Evolutionary conservation across 1,284 basidiomycete species (phyloP), one percentile per base, ranked within the genome.

Genomic region (Boletellus deceptivus): DNA sequence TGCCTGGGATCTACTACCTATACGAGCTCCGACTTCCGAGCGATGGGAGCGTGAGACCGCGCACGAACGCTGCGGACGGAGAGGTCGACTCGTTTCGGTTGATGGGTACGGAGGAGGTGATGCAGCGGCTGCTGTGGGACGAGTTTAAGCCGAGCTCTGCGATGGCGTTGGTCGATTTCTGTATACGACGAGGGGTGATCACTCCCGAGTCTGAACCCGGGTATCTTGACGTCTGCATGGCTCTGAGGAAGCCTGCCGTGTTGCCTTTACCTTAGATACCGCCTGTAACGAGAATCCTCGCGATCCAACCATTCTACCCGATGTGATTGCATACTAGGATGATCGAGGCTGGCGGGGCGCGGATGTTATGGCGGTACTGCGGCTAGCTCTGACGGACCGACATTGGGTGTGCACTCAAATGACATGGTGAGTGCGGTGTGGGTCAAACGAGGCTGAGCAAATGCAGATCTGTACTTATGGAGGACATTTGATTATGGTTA

Each of bases 101-200:
- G 25, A 65, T 76, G 57, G 64, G 64, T 22, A 55, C 63, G 0
- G 57, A 67, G 18, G 59, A 59, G 18, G 69, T 75, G 18, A 60
- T 79, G 44, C 57, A 68, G 3, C 68, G 69, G 17, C 58, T 81
- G 6, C 57, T 74, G 6, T 59, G 62, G 4, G 70, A 70, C 24
- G 61, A 69, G 48, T 82, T 80, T 70, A 81, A 81, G 57, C 72
- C 77, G 6, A 80, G 78, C 55, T 80, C 77, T 50, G 79, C 76
- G 6, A 61, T 80, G 53, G 75, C 76, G 8, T 65, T 80, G 42
- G 65, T 80, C 17, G 76, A 80, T 54, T 82, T 81, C 58, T 64
- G 79, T 53, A 63, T 80, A 38, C 69, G 77, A 43, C 76, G 77
- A 48, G 77, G 77, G 2, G 63, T 75, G 41, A 63, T 79, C 33